These are phyloP conservation scores for Castanea crenata DNA, from an alignment of 306 rosid species.

Conservation along the genomic window DNA sequence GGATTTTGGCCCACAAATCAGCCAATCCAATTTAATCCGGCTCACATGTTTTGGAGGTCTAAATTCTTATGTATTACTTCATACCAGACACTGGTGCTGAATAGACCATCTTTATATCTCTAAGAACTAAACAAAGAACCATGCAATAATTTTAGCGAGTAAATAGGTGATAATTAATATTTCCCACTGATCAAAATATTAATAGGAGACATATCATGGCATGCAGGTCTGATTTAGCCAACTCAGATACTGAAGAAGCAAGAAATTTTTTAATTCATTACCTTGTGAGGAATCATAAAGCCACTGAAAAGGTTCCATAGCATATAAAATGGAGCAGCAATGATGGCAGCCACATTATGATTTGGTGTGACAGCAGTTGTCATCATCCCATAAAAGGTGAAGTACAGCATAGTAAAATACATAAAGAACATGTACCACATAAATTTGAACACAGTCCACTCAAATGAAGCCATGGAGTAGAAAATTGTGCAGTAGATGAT, in stretches of 20 bases:
- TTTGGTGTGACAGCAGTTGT: slow-evolving; percentile 97
- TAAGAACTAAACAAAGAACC: neutral
- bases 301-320: slow-evolving; percentile 99
- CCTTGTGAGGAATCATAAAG: slow-evolving; percentile 98
- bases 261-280: slow-evolving; percentile 31
- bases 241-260: slow-evolving; percentile 6
- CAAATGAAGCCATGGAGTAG: slow-evolving; percentile 85
- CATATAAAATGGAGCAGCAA: slow-evolving; percentile 97
- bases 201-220: neutral
- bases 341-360: slow-evolving; percentile 87
- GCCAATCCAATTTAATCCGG: neutral
- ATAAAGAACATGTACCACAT: slow-evolving; percentile 89
- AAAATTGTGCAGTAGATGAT: slow-evolving; percentile 76
- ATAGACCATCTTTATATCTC: neutral
- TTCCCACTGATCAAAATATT: neutral
- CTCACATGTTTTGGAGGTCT: neutral
- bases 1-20: neutral
- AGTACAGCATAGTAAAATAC: slow-evolving; percentile 94
- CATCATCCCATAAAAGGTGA: slow-evolving; percentile 99
- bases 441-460: slow-evolving; percentile 73
- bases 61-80: neutral
- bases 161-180: neutral
- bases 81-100: neutral
- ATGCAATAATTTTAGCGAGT: neutral
- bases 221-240: neutral